These are phyloP conservation scores for Posidonia oceanica DNA, from an alignment of 116 monocot species.

Conservation along the genomic window DNA sequence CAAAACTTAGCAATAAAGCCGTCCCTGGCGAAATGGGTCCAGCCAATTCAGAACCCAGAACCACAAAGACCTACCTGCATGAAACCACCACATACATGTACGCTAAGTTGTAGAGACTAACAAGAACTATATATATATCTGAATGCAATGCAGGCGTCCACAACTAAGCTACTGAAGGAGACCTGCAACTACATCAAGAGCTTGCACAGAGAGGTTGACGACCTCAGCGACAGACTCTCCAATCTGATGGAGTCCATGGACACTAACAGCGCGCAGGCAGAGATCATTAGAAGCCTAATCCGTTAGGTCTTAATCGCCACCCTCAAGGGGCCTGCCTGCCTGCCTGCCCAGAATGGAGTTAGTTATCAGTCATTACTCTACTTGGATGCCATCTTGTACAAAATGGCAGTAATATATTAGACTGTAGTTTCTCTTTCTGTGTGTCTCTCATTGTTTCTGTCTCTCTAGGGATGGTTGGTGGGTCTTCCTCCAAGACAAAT, in stretches of 20 bases:
- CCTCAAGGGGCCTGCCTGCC: no score
- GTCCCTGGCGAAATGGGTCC: no score
- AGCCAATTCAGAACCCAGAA: no score
- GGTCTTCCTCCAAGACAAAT: background rate
- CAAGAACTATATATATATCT: no score
- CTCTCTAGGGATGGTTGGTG: background rate
- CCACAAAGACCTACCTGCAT: no score
- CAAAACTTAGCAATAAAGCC: no score
- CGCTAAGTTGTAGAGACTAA: no score
- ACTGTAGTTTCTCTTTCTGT: background rate
- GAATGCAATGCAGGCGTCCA: conserved; percentile 32
- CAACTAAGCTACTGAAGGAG: conserved; percentile 61
- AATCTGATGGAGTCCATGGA: conserved; percentile 47
- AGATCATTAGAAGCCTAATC: conserved; percentile 47
- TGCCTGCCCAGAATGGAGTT: background rate
- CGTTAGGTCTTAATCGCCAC: background rate
- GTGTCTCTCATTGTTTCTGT: background rate
- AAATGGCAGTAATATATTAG: conserved; percentile 6
- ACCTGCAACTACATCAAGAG: conserved; percentile 78
- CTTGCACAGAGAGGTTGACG: conserved; percentile 71
- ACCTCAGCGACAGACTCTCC: conserved; percentile 64
- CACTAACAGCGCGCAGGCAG: conserved; percentile 51
- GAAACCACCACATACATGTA: no score
- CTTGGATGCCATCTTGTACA: background rate
- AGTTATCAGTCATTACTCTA: background rate